A percentile compares a stretch with the other conserved stretches of the same genome.
These are phyloP conservation scores for Apiospora aurea DNA, from an alignment of 2,329 filamentous ascomycete species.

Conservation along the genomic window DNA sequence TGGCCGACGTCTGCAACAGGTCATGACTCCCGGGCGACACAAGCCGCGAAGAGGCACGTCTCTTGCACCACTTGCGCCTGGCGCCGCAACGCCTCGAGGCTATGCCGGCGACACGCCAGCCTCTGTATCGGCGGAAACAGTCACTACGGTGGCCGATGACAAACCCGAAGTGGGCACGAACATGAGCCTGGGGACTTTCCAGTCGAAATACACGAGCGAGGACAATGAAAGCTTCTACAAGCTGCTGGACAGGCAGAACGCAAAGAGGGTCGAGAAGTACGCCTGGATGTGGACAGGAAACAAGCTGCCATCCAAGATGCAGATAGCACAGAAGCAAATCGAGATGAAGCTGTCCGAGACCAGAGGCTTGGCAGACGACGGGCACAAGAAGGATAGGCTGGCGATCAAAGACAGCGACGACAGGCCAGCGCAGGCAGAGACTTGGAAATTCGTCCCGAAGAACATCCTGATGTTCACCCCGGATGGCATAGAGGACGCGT, in stretches of 20 bases:
- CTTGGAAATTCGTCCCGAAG: conserved; percentile 76
- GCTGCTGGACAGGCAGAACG: conserved; percentile 88
- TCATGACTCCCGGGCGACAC: conserved; percentile 78
- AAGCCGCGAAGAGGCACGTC: conserved; percentile 43
- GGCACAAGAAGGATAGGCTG: conserved; percentile 62
- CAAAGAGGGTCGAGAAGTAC: conserved; percentile 83
- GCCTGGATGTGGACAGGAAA: conserved; percentile 90
- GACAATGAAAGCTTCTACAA: conserved; percentile 98
- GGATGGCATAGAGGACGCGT: conserved; percentile 65
- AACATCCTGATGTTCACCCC: conserved; percentile 90
- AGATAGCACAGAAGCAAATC: conserved; percentile 71
- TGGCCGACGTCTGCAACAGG: conserved; percentile 72
- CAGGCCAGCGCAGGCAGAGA: conserved; percentile 78
- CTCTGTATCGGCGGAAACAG: conserved; percentile 56
- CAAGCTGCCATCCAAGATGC: conserved; percentile 82
- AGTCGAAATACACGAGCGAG: conserved; percentile 93
- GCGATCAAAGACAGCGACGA: conserved; percentile 72
- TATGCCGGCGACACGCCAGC: conserved; percentile 78
- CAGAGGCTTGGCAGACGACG: conserved; percentile 61
- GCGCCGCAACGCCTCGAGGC: conserved; percentile 65
- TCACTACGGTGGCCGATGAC: conserved; percentile 45
- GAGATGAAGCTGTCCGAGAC: conserved; percentile 59
- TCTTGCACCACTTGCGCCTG: conserved; percentile 45
- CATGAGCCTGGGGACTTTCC: conserved; percentile 84
- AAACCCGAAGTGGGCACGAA: conserved; percentile 70